These are phyloP conservation scores for Acanthamoeba lenticulata DNA, from an alignment of 208 protist species.

Conservation along the genomic window DNA sequence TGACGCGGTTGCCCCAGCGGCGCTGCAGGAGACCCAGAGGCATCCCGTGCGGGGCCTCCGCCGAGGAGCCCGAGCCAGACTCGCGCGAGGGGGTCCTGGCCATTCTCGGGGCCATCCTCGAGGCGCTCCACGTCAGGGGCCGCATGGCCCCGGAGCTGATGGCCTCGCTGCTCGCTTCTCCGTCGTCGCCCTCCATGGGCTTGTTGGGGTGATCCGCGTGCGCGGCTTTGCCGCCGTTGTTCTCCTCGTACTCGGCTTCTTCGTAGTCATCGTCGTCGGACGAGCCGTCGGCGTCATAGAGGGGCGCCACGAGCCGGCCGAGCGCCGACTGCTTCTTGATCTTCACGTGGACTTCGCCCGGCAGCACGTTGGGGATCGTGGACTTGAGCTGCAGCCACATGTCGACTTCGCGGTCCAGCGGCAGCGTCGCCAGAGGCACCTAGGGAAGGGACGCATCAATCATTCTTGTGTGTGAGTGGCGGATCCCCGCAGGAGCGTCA, in stretches of 20 bases:
- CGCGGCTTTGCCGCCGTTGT: too few relatives aligned
- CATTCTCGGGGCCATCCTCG: too few relatives aligned
- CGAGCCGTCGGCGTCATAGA: neutral
- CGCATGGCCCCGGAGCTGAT: too few relatives aligned
- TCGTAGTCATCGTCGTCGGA: neutral
- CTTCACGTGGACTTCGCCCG: conserved; percentile 18
- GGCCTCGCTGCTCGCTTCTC: too few relatives aligned
- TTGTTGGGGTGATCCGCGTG: neutral
- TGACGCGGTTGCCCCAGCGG: neutral
- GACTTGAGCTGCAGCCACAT: conserved; percentile 57
- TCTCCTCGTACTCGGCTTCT: neutral
- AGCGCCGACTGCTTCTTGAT: conserved; percentile 27
- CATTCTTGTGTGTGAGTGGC: neutral
- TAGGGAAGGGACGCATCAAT: neutral
- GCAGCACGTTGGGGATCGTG: neutral
- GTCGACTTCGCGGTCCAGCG: conserved; percentile 22
- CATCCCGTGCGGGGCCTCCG: too few relatives aligned
- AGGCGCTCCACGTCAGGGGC: too few relatives aligned
- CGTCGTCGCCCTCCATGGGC: neutral
- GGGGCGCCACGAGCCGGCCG: neutral
- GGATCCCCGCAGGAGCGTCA: neutral
- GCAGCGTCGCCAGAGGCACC: neutral
- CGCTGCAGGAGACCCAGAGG: too few relatives aligned
- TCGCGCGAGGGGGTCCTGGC: too few relatives aligned
- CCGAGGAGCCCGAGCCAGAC: too few relatives aligned